phyloP scores from a whole-genome alignment of 1,284 basidiomycete genomes.

The Austroboletus niveus region DNA sequence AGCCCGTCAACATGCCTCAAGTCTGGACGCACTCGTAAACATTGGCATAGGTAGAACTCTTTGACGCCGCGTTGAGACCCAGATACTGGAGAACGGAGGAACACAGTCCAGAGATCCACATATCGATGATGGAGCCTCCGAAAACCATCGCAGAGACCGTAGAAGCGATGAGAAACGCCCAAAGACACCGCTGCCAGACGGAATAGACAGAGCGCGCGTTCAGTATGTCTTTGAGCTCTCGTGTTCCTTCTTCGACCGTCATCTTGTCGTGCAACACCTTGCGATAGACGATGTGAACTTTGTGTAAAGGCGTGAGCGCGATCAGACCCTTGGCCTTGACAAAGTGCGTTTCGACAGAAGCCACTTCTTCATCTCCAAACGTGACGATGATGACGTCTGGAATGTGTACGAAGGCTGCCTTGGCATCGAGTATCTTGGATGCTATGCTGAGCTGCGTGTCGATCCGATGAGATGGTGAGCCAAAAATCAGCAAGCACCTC shows the following conservation, averaged over 20 bases:
- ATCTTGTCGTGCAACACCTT: constrained; percentile 77
- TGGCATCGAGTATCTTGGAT: constrained; percentile 51
- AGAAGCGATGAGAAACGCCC: constrained; percentile 73
- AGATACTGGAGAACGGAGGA: constrained; percentile 73
- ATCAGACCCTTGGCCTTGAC: constrained; percentile 74
- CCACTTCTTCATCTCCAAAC: constrained; percentile 62
- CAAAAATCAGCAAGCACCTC: constrained; percentile 77
- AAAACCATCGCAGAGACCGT: constrained; percentile 82
- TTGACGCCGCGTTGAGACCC: constrained; percentile 73
- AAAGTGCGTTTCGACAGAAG: constrained; percentile 71
- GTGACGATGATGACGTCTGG: constrained; percentile 79
- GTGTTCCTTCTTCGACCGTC: constrained; percentile 61
- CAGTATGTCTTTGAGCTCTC: constrained; percentile 58
- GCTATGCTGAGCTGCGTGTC: constrained; percentile 72
- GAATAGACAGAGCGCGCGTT: constrained; percentile 62
- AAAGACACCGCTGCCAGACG: constrained; percentile 57
- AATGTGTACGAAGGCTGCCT: constrained; percentile 78
- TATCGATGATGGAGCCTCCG: constrained; percentile 79
- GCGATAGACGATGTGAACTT: constrained; percentile 73
- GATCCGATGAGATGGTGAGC: constrained; percentile 84
- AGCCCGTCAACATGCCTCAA: background rate
- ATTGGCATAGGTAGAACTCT: constrained; percentile 82
- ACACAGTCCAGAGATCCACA: constrained; percentile 74
- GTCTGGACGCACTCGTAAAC: constrained; percentile 71
- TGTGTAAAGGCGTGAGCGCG: constrained; percentile 69